Conservation (phyloP, 495 filamentous ascomycete species). For the Penicillium riverlandense region DNA sequence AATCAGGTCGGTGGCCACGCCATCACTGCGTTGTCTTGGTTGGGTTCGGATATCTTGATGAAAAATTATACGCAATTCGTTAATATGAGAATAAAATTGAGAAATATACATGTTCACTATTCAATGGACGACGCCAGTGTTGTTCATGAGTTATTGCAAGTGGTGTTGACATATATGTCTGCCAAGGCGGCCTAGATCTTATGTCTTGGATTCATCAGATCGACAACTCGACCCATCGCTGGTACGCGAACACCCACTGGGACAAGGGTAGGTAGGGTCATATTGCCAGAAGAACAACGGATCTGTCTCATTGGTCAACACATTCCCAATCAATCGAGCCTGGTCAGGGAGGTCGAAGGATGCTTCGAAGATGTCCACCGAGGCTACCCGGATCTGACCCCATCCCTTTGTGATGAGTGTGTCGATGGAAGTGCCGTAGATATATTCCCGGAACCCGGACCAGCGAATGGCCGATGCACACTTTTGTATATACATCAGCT, state of each 20-base stretch:
- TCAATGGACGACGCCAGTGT: too few species aligned
- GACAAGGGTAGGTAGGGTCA: conserved; percentile 32
- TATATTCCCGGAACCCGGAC: conserved; percentile 47
- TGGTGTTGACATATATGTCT: too few species aligned
- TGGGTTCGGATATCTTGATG: too few species aligned
- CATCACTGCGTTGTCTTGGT: too few species aligned
- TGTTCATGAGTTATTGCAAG: too few species aligned
- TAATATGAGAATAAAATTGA: too few species aligned
- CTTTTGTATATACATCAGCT: conserved; percentile 6
- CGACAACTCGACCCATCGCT: too few species aligned
- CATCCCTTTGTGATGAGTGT: conserved; percentile 32
- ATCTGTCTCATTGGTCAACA: conserved; percentile 46
- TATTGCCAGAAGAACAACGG: conserved; percentile 47
- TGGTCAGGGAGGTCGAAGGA: conserved; percentile 26
- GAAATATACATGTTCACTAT: too few species aligned
- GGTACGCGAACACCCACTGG: conserved; percentile 28
- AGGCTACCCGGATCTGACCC: conserved; percentile 41
- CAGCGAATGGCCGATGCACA: conserved; percentile 50
- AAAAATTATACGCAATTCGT: too few species aligned
- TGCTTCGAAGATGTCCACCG: conserved; percentile 36
- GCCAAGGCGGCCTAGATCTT: too few species aligned
- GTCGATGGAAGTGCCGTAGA: conserved; percentile 46
- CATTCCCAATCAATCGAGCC: conserved; percentile 28
- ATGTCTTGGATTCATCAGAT: too few species aligned
- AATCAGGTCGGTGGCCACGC: too few species aligned